Conservation (phyloP, 129 eudicot species). For the Dittrichia graveolens region DNA sequence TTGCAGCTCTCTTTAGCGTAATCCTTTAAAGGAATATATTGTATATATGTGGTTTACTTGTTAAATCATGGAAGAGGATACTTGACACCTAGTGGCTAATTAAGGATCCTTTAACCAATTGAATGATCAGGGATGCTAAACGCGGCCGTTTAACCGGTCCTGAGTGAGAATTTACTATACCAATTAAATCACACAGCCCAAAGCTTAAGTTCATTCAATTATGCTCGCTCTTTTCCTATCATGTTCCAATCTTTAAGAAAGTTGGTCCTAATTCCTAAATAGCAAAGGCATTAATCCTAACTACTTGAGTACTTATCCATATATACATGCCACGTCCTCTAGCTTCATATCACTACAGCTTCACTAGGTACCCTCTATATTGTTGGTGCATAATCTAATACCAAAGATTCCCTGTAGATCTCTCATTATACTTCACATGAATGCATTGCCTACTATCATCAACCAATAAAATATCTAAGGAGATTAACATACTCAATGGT, state of each 20-base stretch:
- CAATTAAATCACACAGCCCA: neutral
- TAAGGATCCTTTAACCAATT: slow-evolving; percentile 5
- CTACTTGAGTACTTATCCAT: neutral
- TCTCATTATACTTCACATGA: slow-evolving; percentile 1
- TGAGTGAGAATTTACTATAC: neutral
- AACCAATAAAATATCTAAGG: neutral
- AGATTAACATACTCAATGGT: neutral
- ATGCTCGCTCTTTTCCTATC: neutral
- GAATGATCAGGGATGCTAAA: neutral
- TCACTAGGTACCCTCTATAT: neutral
- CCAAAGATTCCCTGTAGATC: neutral
- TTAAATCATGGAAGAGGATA: neutral
- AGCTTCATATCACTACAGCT: neutral
- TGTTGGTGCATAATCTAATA: neutral
- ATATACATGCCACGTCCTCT: neutral
- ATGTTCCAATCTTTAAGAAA: neutral
- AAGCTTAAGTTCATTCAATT: neutral
- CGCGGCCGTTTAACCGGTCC: neutral
- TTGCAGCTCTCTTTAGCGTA: neutral
- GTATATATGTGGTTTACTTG: neutral
- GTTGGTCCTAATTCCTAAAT: neutral
- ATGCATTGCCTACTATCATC: slow-evolving; percentile 3
- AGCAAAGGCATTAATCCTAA: neutral
- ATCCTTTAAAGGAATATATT: slow-evolving; percentile 13
- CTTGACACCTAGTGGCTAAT: neutral